Conservation (phyloP, 305 asterid genomes). For the Salvia sclarea region DNA sequence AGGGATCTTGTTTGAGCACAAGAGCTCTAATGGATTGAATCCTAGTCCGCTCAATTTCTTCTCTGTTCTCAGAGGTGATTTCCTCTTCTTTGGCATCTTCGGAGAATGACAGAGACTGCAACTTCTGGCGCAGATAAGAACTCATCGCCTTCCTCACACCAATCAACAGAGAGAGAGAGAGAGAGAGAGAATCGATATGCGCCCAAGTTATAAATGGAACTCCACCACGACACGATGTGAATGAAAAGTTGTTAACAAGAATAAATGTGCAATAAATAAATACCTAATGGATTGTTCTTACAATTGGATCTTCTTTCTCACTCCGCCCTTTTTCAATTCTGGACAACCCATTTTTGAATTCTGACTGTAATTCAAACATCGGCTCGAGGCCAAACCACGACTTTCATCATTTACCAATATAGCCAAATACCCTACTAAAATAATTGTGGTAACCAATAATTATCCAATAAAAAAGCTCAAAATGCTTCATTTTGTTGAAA, state of each 20-base stretch:
- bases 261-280: conserved; percentile 20
- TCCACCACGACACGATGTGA: background rate
- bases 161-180: conserved; percentile 7
- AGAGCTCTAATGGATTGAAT: conserved; percentile 53
- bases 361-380: no score
- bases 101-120: conserved; percentile 42
- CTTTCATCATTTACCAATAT: no score
- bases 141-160: conserved; percentile 41
- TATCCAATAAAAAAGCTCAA: no score
- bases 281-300: no score
- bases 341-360: no score
- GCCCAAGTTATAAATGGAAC: background rate
- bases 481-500: no score
- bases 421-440: no score
- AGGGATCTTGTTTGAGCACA: conserved; percentile 51
- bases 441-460: no score
- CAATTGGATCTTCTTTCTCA: no score
- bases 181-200: background rate
- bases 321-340: no score
- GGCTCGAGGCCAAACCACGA: no score
- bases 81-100: conserved; percentile 36
- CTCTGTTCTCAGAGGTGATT: conserved; percentile 21
- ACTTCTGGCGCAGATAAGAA: conserved; percentile 60
- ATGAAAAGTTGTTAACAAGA: background rate
- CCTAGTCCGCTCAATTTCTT: conserved; percentile 53